Conservation (phyloP, 805 yeast genomes). For the Ogataea nakhonphanomensis region DNA sequence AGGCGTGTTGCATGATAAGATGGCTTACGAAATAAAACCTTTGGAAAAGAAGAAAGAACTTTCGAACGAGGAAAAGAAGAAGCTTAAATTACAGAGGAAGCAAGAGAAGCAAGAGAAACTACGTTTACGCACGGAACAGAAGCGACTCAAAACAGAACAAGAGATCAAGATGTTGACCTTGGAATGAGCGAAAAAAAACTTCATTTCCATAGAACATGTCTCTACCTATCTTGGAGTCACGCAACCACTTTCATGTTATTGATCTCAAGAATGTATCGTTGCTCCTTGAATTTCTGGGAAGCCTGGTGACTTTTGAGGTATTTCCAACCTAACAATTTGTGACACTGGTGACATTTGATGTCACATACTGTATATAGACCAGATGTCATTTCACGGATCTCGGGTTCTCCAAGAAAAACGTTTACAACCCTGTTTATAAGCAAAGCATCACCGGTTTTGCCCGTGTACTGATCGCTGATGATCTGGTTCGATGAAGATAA, state of each 20-base stretch:
- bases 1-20: conserved; percentile 18
- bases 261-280: conserved; percentile 52
- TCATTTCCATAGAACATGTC: not conserved
- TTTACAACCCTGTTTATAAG: conserved; percentile 44
- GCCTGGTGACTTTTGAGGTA: conserved; percentile 46
- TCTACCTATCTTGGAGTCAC: conserved; percentile 1
- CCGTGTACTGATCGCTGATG: conserved; percentile 43
- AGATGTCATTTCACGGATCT: conserved; percentile 47
- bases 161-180: conserved; percentile 12
- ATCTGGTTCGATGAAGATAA: conserved; percentile 28
- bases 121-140: conserved; percentile 20
- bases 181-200: conserved; percentile 6
- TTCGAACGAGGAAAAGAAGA: conserved; percentile 27
- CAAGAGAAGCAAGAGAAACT: conserved; percentile 35
- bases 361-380: conserved; percentile 58
- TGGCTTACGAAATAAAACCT: conserved; percentile 19
- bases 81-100: conserved; percentile 32
- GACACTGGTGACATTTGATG: conserved; percentile 54
- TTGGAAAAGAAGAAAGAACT: not conserved
- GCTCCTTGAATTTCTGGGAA: conserved; percentile 57
- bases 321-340: conserved; percentile 57
- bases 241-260: conserved; percentile 20
- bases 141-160: conserved; percentile 11
- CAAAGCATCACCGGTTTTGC: conserved; percentile 56
- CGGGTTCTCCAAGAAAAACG: conserved; percentile 19